Percentiles rank a stretch among this genome's conserved stretches.
phyloP scores from a whole-genome alignment of 2,329 filamentous ascomycete genomes.

The Zarea fungicola region DNA sequence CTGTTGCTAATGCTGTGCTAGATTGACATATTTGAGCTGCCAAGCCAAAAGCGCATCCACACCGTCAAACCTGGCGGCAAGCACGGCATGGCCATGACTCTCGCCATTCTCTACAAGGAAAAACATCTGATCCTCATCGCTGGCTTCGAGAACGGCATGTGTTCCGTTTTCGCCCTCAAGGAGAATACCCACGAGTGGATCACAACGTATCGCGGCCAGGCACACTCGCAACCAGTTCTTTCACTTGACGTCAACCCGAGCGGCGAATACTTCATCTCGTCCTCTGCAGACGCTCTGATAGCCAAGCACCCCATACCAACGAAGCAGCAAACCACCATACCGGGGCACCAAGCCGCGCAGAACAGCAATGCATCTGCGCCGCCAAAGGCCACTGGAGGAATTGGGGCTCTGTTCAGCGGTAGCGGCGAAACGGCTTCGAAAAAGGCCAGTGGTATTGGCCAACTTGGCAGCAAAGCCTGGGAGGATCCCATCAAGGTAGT shows the following conservation, averaged over 20 bases:
- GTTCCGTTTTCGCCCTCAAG: slow-evolving; percentile 56
- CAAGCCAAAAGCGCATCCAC: slow-evolving; percentile 64
- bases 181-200: slow-evolving; percentile 37
- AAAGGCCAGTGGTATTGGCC: background rate
- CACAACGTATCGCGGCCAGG: slow-evolving; percentile 56
- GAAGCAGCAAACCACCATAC: slow-evolving; percentile 16
- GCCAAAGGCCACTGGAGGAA: background rate
- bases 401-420: slow-evolving; percentile 6
- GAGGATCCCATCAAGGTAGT: slow-evolving; percentile 52
- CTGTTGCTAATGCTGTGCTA: slow-evolving; percentile 20
- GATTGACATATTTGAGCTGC: slow-evolving; percentile 81
- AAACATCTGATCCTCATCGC: slow-evolving; percentile 58
- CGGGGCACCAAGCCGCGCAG: background rate
- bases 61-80: slow-evolving; percentile 45
- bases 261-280: slow-evolving; percentile 65
- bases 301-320: slow-evolving; percentile 65
- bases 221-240: slow-evolving; percentile 76
- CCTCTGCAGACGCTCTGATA: slow-evolving; percentile 74
- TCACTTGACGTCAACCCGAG: slow-evolving; percentile 57
- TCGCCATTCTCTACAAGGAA: slow-evolving; percentile 53
- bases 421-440: slow-evolving; percentile 7
- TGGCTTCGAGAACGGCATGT: slow-evolving; percentile 82
- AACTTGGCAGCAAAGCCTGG: slow-evolving; percentile 24
- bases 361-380: background rate
- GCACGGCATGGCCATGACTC: slow-evolving; percentile 84